Evolutionary conservation across 345 rosid species (phyloP), one percentile per base, ranked within the genome.

Genomic region (Erodium maritimum): DNA sequence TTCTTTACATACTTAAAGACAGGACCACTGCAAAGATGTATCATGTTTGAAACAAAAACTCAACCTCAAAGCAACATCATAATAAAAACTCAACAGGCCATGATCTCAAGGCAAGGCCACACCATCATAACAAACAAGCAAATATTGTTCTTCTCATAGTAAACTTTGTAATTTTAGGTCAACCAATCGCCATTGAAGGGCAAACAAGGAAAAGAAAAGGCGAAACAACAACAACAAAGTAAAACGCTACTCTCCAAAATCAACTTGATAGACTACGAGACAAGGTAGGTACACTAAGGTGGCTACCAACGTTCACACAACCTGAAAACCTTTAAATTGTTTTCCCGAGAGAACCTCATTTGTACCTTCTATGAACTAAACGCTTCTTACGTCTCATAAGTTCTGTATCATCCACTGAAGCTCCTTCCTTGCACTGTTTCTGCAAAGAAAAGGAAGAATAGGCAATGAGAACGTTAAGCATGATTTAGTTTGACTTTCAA

Each of bases 371-470:
- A 53, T 50, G 56, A 62, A 37, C 42, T 65, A 59, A 52, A 68
- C 23, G 37, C 63, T 46, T 59, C 48, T 42, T 46, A 17, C 5
- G 58, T 61, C 52, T 56, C 42, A 56, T 46, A 25, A 46, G 37
- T 29, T 29, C 37, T 29, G 37, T 11, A 29, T 29, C 48, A 59
- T 66, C 59, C 61, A 53, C 22, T 2, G 17, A 50, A 57, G 65
- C 55, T 50, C 68, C 19, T 50, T 37, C 6, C 46, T 8, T 21
- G 23, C 54, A 19, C 56, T 24, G 19, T 21, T 64, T 67, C 79
- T 78, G 75, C 75, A 63, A 5, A 42, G 61, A 59, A 54, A 53
- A 51, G n/a, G 37, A 55, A 16, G 54, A 5, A 6, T 29, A 29
- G 9, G 37, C 37, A 29, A 29, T 11, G 37, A 29, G 37, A 29